Evolutionary conservation across 2,329 filamentous ascomycete species (phyloP), one percentile per base, ranked within the genome.

Genomic region (Metarhizium anisopliae): DNA sequence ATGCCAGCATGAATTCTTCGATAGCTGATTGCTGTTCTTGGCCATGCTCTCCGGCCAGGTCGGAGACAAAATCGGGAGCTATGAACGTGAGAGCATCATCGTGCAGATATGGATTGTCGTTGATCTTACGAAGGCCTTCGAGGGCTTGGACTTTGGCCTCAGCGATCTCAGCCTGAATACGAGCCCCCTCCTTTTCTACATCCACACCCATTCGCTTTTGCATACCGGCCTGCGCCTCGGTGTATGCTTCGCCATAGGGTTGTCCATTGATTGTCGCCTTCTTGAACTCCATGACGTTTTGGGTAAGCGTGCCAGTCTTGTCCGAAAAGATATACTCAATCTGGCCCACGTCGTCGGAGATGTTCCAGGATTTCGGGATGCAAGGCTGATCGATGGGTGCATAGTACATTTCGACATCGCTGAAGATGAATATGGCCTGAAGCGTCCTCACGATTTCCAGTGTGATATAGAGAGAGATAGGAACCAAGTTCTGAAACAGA

Each of bases 231-330:
- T 96, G 90, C 0, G 94, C 94, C 71, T 99, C 94, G 0, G 95
- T 99, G 66, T 96, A 99, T 0, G 94, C 94, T 73, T 99, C 94
- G 59, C 95, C 94, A 63, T 99, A 99, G 0, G 92, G 85, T 58
- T 94, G 83, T n/a, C 93, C 93, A 65, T 97, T 97, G 72, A 99
- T 86, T 0, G 92, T 95, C 55, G 88, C 91, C 72, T 99, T 99
- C 72, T 97, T 99, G 82, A 97, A 99, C 70, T 99, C 95, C 94
- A 99, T 97, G 77, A 92, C 87, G 67, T 97, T 97, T 73, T 94
- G 95, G 6, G 93, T 97, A 62, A 97, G 76, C 1, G 93, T 97
- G 30, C 93, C 93, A 0, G 93, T 97, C 77, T 97, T 97, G 76
- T 97, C 93, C 0, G 92, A 96, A 72, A 99, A 99, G 62, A 99